Evolutionary conservation across 2,329 filamentous ascomycete genomes (phyloP).

Genomic region (Cercospora zeina): DNA sequence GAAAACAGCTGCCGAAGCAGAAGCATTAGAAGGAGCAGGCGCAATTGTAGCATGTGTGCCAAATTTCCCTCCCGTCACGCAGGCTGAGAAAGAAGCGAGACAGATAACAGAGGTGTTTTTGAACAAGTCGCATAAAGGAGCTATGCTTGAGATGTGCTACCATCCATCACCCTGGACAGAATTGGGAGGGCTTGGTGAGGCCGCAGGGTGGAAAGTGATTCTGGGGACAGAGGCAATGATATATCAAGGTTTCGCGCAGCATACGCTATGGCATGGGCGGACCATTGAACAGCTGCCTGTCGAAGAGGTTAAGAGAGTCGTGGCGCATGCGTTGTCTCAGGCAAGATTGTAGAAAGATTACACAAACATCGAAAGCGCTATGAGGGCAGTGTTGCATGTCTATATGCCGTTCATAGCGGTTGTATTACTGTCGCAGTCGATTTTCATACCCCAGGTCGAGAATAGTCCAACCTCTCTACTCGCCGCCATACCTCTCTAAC

Average conservation of each 20-base stretch:
- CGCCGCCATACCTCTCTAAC: conserved; percentile 73
- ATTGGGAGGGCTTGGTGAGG: conserved; percentile 62
- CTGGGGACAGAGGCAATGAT: conserved; percentile 75
- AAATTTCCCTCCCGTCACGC: conserved; percentile 68
- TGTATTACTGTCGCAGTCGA: background rate
- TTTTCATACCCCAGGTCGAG: conserved; percentile 56
- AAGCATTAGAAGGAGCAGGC: conserved; percentile 58
- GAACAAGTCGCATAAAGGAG: conserved; percentile 59
- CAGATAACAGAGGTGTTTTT: conserved; percentile 56
- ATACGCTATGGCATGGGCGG: conserved; percentile 62
- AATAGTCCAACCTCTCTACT: conserved; percentile 66
- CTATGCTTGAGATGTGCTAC: conserved; percentile 81
- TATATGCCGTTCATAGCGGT: background rate
- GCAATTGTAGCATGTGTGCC: conserved; percentile 74
- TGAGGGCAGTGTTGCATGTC: background rate
- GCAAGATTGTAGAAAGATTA: conserved; percentile 22
- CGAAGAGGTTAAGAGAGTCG: conserved; percentile 58
- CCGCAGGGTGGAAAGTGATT: conserved; percentile 70
- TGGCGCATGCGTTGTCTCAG: conserved; percentile 41
- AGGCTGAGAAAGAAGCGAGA: conserved; percentile 62
- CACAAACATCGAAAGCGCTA: background rate
- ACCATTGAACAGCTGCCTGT: conserved; percentile 59
- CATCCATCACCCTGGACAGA: conserved; percentile 70
- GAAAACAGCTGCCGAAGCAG: conserved; percentile 60
- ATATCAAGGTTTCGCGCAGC: conserved; percentile 71